A percentile compares a stretch with the other conserved stretches of the same genome.
Conservation (phyloP, 805 yeast species). For the Zygosaccharomyces bailii region DNA sequence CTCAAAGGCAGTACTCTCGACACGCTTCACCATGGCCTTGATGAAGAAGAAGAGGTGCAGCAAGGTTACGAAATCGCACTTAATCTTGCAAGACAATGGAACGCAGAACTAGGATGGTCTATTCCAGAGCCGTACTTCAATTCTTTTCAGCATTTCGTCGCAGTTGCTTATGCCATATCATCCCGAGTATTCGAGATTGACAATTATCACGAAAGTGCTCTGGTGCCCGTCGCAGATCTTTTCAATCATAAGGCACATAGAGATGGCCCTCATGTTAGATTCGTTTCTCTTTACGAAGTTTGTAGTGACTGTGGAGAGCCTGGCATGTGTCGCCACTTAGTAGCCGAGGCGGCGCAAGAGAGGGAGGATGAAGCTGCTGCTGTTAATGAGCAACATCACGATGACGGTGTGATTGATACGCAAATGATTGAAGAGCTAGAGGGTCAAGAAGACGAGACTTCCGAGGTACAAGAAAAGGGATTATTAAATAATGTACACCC, state of each 20-base stretch:
- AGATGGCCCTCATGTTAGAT: constrained; percentile 60
- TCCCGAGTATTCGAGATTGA: constrained; percentile 84
- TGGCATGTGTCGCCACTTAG: constrained; percentile 41
- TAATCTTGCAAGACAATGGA: constrained; percentile 37
- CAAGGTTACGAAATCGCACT: constrained; percentile 39
- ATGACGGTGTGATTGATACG: constrained; percentile 16
- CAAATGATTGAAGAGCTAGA: constrained; percentile 7
- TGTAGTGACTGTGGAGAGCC: constrained; percentile 50
- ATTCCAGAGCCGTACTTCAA: constrained; percentile 30
- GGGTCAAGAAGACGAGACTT: constrained; percentile 16
- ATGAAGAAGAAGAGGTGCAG: constrained; percentile 37
- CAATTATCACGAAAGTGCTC: constrained; percentile 62
- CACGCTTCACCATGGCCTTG: constrained; percentile 46
- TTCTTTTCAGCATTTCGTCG: constrained; percentile 45
- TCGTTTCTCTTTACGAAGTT: constrained; percentile 54
- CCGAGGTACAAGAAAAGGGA: constrained; percentile 16
- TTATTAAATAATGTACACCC: constrained; percentile 37
- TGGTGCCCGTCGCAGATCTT: constrained; percentile 90
- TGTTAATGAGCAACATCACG: constrained; percentile 3
- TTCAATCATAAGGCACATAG: constrained; percentile 62
- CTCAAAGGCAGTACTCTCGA: constrained; percentile 60
- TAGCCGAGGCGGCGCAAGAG: constrained; percentile 19
- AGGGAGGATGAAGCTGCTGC: constrained; percentile 13
- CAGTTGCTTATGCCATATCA: constrained; percentile 57
- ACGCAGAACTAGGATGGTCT: constrained; percentile 22